Evolutionary conservation across 148 eudicot species (phyloP).

Genomic region (Oxyria digyna): DNA sequence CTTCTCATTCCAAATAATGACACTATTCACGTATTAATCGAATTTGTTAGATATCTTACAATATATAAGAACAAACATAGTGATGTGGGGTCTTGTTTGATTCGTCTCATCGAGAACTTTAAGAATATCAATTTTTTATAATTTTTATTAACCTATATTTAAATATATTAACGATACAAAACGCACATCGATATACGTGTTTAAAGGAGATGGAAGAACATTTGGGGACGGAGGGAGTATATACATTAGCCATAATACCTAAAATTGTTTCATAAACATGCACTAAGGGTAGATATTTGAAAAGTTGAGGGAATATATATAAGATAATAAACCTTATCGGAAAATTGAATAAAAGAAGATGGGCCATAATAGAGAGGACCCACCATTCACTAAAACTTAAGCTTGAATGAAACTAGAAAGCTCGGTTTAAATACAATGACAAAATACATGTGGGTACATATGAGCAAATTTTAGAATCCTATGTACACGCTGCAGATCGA

Average conservation of each 20-base stretch:
- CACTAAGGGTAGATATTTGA: not conserved
- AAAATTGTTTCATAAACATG: not conserved
- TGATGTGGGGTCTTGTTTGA: too few species aligned
- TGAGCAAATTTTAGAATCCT: not conserved
- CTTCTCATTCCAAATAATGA: too few species aligned
- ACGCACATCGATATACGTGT: too few species aligned
- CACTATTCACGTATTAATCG: too few species aligned
- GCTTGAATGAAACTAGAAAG: not conserved
- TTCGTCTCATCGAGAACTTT: too few species aligned
- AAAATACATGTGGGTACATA: constrained; percentile 5
- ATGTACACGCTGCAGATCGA: not conserved
- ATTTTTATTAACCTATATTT: too few species aligned
- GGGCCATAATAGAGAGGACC: not conserved
- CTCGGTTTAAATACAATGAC: not conserved
- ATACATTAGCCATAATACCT: not conserved
- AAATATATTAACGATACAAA: too few species aligned
- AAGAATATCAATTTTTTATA: too few species aligned
- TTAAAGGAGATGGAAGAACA: too few species aligned
- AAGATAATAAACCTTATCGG: not conserved
- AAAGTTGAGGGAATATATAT: not conserved
- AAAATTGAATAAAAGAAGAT: not conserved
- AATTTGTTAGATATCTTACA: too few species aligned
- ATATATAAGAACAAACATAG: too few species aligned
- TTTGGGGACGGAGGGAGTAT: too few species aligned
- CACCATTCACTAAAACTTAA: not conserved